phyloP scores from a whole-genome alignment of 441 rosid species.

The Populus hybrid region DNA sequence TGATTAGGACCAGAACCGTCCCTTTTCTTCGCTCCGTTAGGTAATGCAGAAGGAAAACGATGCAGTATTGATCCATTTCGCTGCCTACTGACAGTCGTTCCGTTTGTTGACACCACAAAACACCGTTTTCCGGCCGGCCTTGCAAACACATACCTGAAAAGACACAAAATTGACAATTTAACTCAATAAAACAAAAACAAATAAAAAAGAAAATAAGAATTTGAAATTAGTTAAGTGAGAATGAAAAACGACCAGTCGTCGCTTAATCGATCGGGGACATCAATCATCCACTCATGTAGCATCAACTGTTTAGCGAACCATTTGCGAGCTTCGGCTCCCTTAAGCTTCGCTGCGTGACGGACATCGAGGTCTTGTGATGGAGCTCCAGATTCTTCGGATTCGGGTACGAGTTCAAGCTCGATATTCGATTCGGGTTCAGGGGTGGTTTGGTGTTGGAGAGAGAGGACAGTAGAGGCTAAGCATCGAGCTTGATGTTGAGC shows the following conservation, averaged over 20 bases:
- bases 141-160: slow-evolving; percentile 70
- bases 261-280: slow-evolving; percentile 67
- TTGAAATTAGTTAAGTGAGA: not conserved
- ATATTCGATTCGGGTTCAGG: slow-evolving; percentile 36
- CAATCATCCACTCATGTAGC: slow-evolving; percentile 98
- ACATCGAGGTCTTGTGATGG: slow-evolving; percentile 48
- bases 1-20: slow-evolving; percentile 63
- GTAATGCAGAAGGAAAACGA: slow-evolving; percentile 82
- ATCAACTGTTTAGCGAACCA: slow-evolving; percentile 84
- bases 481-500: slow-evolving; percentile 88
- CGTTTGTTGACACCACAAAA: slow-evolving; percentile 81
- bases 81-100: slow-evolving; percentile 75
- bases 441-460: slow-evolving; percentile 41
- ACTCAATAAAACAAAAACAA: not conserved
- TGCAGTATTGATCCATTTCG: slow-evolving; percentile 83
- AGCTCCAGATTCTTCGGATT: slow-evolving; percentile 26
- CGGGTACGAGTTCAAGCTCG: slow-evolving; percentile 34
- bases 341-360: slow-evolving; percentile 61
- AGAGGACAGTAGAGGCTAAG: slow-evolving; percentile 72
- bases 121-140: slow-evolving; percentile 95
- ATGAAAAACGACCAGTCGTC: slow-evolving; percentile 55
- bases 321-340: slow-evolving; percentile 72
- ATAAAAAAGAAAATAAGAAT: not conserved
- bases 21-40: slow-evolving; percentile 69
- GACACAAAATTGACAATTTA: not conserved